Evolutionary conservation across 2,329 filamentous ascomycete species (phyloP).

Genomic region (Pseudogymnoascus sp.): DNA sequence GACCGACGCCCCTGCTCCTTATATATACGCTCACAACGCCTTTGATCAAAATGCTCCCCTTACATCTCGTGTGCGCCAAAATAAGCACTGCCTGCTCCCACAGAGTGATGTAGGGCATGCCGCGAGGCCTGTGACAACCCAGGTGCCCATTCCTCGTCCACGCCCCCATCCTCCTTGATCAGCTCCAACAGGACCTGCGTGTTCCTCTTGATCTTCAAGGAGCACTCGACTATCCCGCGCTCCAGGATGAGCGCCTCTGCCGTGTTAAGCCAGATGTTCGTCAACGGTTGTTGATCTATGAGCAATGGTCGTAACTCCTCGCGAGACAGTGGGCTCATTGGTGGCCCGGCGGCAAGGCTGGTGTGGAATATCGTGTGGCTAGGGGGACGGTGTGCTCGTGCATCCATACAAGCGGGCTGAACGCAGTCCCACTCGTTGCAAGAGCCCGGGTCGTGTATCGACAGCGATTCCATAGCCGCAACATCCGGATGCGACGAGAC

Average conservation of each 20-base stretch:
- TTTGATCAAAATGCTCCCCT: conserved; percentile 17
- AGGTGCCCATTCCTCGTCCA: conserved; percentile 51
- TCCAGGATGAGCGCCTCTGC: conserved; percentile 55
- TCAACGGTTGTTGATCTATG: conserved; percentile 47
- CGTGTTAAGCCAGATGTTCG: conserved; percentile 54
- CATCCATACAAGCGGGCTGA: conserved; percentile 23
- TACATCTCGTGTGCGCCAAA: conserved; percentile 9
- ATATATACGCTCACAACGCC: conserved; percentile 18
- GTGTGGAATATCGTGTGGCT: conserved; percentile 43
- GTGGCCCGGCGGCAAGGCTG: conserved; percentile 52
- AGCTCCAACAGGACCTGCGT: conserved; percentile 54
- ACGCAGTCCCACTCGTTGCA: conserved; percentile 30
- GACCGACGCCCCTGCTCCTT: conserved; percentile 5
- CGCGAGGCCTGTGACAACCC: conserved; percentile 12
- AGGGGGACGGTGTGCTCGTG: conserved; percentile 5
- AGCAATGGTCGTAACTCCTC: conserved; percentile 45
- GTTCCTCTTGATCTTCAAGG: conserved; percentile 55
- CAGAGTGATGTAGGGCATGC: conserved; percentile 9
- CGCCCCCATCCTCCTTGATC: conserved; percentile 53
- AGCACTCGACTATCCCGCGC: conserved; percentile 47
- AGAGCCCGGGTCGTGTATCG: conserved; percentile 19
- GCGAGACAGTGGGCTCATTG: conserved; percentile 46
- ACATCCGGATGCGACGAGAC: neutral
- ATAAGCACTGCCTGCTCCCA: neutral
- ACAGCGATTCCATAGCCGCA: conserved; percentile 18